Percentiles rank a stretch among this genome's conserved stretches.
phyloP scores from a whole-genome alignment of 805 yeast species.

The Kodamaea fukazawae region DNA sequence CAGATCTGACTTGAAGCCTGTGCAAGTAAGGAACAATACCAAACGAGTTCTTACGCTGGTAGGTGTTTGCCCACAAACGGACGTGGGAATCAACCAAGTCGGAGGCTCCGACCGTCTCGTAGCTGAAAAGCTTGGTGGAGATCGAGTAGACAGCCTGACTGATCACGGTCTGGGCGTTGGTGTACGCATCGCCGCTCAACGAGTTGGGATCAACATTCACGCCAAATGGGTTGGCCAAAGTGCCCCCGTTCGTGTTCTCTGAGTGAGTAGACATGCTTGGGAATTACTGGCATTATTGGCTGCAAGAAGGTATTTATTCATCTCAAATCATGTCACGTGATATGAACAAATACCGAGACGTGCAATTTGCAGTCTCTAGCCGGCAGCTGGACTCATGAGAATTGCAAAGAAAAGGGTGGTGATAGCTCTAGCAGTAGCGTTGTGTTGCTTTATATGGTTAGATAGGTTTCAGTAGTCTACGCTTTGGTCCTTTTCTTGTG shows the following conservation, averaged over 20 bases:
- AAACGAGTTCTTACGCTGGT: slow-evolving; percentile 47
- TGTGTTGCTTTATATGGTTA: too few relatives aligned
- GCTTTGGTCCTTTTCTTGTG: too few relatives aligned
- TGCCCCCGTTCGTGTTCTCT: neutral
- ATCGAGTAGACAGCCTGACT: slow-evolving; percentile 53
- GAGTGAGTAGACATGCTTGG: slow-evolving; percentile 1
- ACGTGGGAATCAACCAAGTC: slow-evolving; percentile 59
- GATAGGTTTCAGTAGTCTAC: too few relatives aligned
- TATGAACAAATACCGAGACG: slow-evolving; percentile 1
- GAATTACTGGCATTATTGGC: neutral
- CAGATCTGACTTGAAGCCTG: slow-evolving; percentile 70
- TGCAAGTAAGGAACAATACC: slow-evolving; percentile 62
- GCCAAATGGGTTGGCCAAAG: slow-evolving; percentile 51
- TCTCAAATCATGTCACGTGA: slow-evolving; percentile 7
- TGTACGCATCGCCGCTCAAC: slow-evolving; percentile 47
- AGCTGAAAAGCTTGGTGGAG: slow-evolving; percentile 60
- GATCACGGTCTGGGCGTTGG: slow-evolving; percentile 54
- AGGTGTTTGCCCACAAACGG: slow-evolving; percentile 55
- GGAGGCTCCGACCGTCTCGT: slow-evolving; percentile 62
- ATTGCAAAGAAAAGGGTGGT: too few relatives aligned
- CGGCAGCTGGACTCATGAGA: too few relatives aligned
- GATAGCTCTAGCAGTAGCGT: too few relatives aligned
- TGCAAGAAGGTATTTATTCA: neutral
- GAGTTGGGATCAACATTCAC: slow-evolving; percentile 54
- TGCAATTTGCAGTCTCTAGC: too few relatives aligned